Evolutionary conservation across 2,329 filamentous ascomycete genomes (phyloP).

Genomic region (Talaromyces sp.): DNA sequence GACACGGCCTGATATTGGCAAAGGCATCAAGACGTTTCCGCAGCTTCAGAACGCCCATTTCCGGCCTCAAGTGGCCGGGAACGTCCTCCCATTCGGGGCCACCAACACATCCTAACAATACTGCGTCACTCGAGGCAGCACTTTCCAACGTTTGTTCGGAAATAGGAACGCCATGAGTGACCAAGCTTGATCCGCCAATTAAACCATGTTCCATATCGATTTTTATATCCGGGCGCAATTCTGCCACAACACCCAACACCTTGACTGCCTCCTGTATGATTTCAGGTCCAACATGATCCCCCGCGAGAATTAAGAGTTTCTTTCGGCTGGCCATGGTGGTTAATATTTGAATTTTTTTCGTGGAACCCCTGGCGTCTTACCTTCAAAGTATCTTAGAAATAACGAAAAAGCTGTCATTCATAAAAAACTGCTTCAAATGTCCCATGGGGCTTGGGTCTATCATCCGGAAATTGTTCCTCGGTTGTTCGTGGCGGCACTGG

Average conservation of each 20-base stretch:
- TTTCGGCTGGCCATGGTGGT: background rate
- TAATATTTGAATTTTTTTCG: background rate
- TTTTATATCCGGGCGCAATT: background rate
- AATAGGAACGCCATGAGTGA: conserved; percentile 65
- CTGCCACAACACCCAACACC: background rate
- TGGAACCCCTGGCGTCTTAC: background rate
- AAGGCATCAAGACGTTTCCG: conserved; percentile 54
- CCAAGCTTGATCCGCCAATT: conserved; percentile 76
- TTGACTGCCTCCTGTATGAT: conserved; percentile 7
- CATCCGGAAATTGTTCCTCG: background rate
- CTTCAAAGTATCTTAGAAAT: background rate
- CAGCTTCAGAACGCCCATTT: conserved; percentile 74
- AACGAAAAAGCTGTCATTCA: background rate
- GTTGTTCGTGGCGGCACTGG: background rate
- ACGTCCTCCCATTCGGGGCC: conserved; percentile 74
- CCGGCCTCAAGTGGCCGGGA: conserved; percentile 60
- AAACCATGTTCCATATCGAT: conserved; percentile 34
- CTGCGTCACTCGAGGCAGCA: conserved; percentile 69
- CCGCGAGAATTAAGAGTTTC: conserved; percentile 2
- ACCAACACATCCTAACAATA: conserved; percentile 78
- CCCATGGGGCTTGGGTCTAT: background rate
- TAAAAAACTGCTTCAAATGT: background rate
- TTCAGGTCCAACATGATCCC: conserved; percentile 5
- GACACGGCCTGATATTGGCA: conserved; percentile 48
- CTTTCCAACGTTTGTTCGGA: conserved; percentile 69